Evolutionary conservation across 305 asterid genomes (phyloP), one percentile per base, ranked within the genome.

Genomic region (Fraxinus sp.): DNA sequence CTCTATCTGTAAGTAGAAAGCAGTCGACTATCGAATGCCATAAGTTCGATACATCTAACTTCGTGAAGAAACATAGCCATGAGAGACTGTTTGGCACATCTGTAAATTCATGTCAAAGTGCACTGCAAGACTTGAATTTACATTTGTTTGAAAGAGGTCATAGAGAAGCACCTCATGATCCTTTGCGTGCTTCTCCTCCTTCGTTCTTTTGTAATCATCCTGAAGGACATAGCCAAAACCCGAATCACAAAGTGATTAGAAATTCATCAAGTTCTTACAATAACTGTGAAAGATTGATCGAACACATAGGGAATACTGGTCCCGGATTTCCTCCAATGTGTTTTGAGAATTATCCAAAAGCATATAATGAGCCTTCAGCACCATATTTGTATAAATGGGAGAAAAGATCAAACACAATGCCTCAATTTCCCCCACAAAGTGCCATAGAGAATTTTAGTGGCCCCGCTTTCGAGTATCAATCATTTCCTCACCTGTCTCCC

Each of bases 401-500:
- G 10, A 80, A 80, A 55, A 80, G 79, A 66, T 76, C 82, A 3
- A 83, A 79, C 75, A 52, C 75, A 76, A 79, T 32, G 76, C 86
- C 83, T 39, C 80, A 37, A 82, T 83, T 79, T 79, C 82, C 87
- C 41, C 78, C 83, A 46, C 86, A 82, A 79, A 75, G 79, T 73
- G 72, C 77, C 7, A 84, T 59, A 66, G 82, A 84, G 80, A 22
- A 82, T 57, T 57, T 20, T 18, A 18, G 68, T 57, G 68, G 68
- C 68, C 68, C 76, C 82, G 49, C 89, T 79, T 75, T 85, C 81
- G 88, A 83, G 16, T 81, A 76, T 77, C 90, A 81, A 77, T 64
- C 90, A 78, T 78, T 85, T 76, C 90, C 91, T 59, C 88, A 79
- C 75, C 78, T 87, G 74, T 81, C 89, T 64, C 86, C 91, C 36